phyloP scores from a whole-genome alignment of 2,329 filamentous ascomycete genomes.

The Cryphonectria nitschkei region DNA sequence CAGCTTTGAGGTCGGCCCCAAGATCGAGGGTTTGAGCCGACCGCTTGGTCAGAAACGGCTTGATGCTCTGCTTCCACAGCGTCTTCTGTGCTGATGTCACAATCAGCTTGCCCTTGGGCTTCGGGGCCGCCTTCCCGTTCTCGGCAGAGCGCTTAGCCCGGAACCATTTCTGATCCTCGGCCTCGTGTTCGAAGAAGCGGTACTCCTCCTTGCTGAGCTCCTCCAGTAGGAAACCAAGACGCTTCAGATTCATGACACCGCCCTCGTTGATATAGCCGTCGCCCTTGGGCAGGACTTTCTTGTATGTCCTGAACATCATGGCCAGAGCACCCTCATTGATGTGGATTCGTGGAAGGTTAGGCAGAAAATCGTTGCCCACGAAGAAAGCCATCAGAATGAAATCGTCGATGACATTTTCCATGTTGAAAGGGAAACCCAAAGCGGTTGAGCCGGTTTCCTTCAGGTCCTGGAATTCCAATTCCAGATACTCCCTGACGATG shows the following conservation, averaged over 20 bases:
- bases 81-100: slow-evolving; percentile 81
- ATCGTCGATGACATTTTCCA: slow-evolving; percentile 97
- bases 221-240: slow-evolving; percentile 76
- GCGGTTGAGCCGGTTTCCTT: slow-evolving; percentile 64
- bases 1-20: slow-evolving; percentile 71
- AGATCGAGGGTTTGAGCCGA: slow-evolving; percentile 71
- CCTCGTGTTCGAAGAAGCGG: slow-evolving; percentile 89
- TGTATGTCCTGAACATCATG: slow-evolving; percentile 97
- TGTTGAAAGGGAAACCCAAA: slow-evolving; percentile 80
- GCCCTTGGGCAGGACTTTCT: slow-evolving; percentile 81
- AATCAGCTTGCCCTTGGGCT: slow-evolving; percentile 64
- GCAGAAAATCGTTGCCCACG: slow-evolving; percentile 98
- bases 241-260: slow-evolving; percentile 85
- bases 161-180: slow-evolving; percentile 88
- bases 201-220: slow-evolving; percentile 88
- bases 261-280: slow-evolving; percentile 96
- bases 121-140: slow-evolving; percentile 63
- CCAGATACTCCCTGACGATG: slow-evolving; percentile 95
- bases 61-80: slow-evolving; percentile 78
- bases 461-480: slow-evolving; percentile 94
- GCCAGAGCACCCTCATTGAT: slow-evolving; percentile 98
- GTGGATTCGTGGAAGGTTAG: slow-evolving; percentile 92
- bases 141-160: slow-evolving; percentile 80
- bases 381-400: slow-evolving; percentile 99
- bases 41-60: slow-evolving; percentile 78